Base-by-base conservation (phyloP, 192 early-diverging fungal genomes). In the Coemansia sp. region DNA sequence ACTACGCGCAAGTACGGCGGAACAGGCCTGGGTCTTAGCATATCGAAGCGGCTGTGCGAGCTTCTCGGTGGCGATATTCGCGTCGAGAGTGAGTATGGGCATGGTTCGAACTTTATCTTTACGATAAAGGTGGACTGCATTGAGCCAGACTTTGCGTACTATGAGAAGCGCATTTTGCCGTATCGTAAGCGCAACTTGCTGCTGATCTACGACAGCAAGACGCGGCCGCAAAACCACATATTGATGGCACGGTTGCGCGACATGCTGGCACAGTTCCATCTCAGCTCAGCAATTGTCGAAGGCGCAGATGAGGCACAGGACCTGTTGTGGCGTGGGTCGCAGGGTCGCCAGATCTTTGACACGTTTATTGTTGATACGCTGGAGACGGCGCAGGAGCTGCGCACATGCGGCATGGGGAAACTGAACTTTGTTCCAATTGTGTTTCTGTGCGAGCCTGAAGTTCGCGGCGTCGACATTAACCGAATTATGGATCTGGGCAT, bases 1-100 rank as follows among this genome's bases (percentile, higher is more conserved):
- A 93, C 90, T 5, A 90, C 89, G 14, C 88, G 91, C 66, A 86
- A 89, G 76, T 96, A 91, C 62, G 91, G 91, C 44, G 93, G 93
- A 26, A 94, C 92, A 10, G 93, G 94, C 0, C 72, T 96, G 17
- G 93, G 93, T 0, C 81, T 96, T 26, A 90, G 87, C 31, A 96
- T 96, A 48, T 91, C 87, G 9, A 88, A 87, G 72, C 85, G 88
- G 34, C 75, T 96, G 6, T 87, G 88, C 40, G 83, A 87, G 46
- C 71, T 93, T 47, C 87, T 92, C 76, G 90, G 90, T 47, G 93
- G 93, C 22, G 72, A 85, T 60, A 87, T 94, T 51, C 88, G 90
- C 83, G 90, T 93, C 8, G 86, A 89, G 68, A 87, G 86, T 61
- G 81, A 82, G 22, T 85, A 84, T 57, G 89, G 88, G n/a, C 70